Evolutionary conservation across 1,284 basidiomycete genomes (phyloP).

Genomic region (Coriolopsis trogii): DNA sequence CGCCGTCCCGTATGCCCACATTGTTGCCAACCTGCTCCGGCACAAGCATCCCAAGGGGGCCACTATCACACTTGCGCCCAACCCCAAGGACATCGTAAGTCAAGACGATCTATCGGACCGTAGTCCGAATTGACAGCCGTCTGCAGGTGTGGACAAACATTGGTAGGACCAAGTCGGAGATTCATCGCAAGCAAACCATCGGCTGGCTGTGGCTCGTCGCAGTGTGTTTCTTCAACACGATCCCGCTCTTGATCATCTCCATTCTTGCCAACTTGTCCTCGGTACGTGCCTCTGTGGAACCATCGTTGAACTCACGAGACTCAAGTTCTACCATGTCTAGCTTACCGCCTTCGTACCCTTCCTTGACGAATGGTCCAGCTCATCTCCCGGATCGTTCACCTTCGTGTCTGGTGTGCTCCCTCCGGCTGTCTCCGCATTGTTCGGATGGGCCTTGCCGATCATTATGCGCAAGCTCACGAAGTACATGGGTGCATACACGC

Average conservation of each 20-base stretch:
- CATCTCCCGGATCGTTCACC: slow-evolving; percentile 66
- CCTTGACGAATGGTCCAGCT: slow-evolving; percentile 65
- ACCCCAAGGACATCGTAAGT: slow-evolving; percentile 84
- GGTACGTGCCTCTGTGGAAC: slow-evolving; percentile 46
- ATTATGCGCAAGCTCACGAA: slow-evolving; percentile 84
- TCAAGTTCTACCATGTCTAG: too few species aligned
- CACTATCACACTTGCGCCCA: slow-evolving; percentile 74
- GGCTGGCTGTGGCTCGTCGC: slow-evolving; percentile 78
- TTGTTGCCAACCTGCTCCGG: slow-evolving; percentile 72
- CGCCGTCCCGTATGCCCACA: slow-evolving; percentile 88
- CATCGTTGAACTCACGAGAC: too few species aligned
- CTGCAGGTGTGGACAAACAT: slow-evolving; percentile 86
- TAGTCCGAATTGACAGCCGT: slow-evolving; percentile 2
- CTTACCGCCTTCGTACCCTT: slow-evolving; percentile 72
- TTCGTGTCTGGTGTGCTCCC: slow-evolving; percentile 88
- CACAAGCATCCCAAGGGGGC: slow-evolving; percentile 76
- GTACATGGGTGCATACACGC: slow-evolving; percentile 82
- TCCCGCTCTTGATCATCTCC: slow-evolving; percentile 83
- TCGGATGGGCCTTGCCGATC: slow-evolving; percentile 86
- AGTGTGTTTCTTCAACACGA: slow-evolving; percentile 91
- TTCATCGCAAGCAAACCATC: slow-evolving; percentile 66
- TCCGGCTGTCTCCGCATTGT: slow-evolving; percentile 84
- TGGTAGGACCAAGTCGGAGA: slow-evolving; percentile 68
- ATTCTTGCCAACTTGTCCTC: slow-evolving; percentile 79
- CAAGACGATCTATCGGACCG: slow-evolving; percentile 19